These are phyloP conservation scores for Exophiala oligosperma DNA, from an alignment of 2,329 filamentous ascomycete species.

Conservation along the genomic window DNA sequence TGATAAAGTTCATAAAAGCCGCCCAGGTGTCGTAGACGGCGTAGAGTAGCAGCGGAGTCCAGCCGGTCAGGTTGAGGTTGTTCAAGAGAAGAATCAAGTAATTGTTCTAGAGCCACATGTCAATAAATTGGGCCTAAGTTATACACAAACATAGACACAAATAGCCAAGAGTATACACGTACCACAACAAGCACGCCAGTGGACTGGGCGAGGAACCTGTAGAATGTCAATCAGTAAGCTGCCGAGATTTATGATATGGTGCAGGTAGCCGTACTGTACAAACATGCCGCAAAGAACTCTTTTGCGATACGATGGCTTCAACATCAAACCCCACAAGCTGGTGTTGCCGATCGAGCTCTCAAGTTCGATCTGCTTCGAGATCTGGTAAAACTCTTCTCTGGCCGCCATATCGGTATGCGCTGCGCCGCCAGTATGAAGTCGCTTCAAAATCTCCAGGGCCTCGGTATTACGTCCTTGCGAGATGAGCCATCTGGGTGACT, in stretches of 20 bases:
- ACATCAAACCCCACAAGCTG: neutral
- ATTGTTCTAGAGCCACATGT: constrained; percentile 31
- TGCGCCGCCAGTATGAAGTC: neutral
- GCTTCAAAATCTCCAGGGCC: neutral
- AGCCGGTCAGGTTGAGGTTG: constrained; percentile 40
- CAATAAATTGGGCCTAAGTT: no score
- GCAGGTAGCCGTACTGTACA: neutral
- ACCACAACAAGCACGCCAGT: constrained; percentile 33
- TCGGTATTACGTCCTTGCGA: neutral
- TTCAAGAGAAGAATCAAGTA: constrained; percentile 46
- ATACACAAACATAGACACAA: no score
- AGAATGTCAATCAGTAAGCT: neutral
- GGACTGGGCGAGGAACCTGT: neutral
- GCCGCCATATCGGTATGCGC: neutral
- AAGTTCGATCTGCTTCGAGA: neutral
- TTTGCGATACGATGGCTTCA: constrained; percentile 40
- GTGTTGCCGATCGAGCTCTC: neutral
- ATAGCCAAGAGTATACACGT: neutral
- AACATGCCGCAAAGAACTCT: constrained; percentile 51
- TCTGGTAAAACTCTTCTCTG: neutral
- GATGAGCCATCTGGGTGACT: constrained; percentile 46
- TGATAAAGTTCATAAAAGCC: constrained; percentile 5
- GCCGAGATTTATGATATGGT: no score
- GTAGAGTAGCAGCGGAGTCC: constrained; percentile 44
- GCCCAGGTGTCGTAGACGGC: constrained; percentile 37